Percentiles rank a stretch among this genome's conserved stretches.
Conservation (phyloP, 2,329 filamentous ascomycete species). For the Aspergillus quadrilineatus region DNA sequence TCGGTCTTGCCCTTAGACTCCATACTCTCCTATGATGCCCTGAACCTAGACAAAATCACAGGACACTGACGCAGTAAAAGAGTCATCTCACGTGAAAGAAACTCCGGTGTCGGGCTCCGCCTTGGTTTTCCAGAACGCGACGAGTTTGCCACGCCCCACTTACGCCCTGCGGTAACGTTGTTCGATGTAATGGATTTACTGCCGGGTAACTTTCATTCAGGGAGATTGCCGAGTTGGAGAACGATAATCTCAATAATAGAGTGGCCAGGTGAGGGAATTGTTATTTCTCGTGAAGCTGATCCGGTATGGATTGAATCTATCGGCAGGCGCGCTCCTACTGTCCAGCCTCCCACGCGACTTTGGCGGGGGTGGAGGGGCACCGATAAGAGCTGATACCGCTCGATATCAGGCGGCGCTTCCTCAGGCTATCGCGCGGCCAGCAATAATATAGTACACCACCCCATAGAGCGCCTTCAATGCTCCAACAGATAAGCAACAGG, state of each 20-base stretch:
- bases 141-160: slow-evolving; percentile 35
- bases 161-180: slow-evolving; percentile 2
- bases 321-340: slow-evolving; percentile 25
- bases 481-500: neutral
- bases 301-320: slow-evolving; percentile 6
- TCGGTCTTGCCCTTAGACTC: neutral
- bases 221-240: neutral
- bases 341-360: slow-evolving; percentile 21
- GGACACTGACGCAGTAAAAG: too few species aligned
- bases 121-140: slow-evolving; percentile 27
- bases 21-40: neutral
- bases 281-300: neutral
- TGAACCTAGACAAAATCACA: neutral
- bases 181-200: too few species aligned
- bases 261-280: neutral
- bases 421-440: neutral
- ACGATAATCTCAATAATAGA: neutral
- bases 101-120: slow-evolving; percentile 25
- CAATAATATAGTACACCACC: neutral
- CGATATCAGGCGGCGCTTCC: too few species aligned
- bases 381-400: slow-evolving; percentile 17
- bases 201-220: neutral
- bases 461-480: neutral
- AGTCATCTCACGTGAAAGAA: slow-evolving; percentile 1
- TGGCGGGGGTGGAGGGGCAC: slow-evolving; percentile 26